phyloP scores from a whole-genome alignment of 106 monocot genomes.

The Acanthochlamys bracteata region DNA sequence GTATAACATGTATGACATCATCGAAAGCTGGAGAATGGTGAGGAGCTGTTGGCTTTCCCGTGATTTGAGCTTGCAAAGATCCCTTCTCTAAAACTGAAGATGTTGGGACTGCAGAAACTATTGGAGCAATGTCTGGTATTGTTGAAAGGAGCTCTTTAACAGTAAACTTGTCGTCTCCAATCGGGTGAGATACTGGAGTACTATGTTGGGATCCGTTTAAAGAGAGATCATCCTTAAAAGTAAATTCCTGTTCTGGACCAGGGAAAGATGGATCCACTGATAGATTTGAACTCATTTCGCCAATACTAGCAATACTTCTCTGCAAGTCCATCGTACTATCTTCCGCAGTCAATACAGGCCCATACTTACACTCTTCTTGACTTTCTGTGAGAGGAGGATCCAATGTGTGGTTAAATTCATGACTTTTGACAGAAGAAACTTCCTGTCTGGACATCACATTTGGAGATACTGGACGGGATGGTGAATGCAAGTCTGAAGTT shows the following conservation, averaged over 20 bases:
- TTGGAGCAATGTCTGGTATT: constrained; percentile 25
- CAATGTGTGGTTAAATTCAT: constrained; percentile 3
- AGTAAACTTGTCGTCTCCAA: constrained; percentile 44
- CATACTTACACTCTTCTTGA: constrained; percentile 19
- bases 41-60: constrained; percentile 22
- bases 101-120: constrained; percentile 22
- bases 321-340: constrained; percentile 31
- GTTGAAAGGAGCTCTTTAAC: constrained; percentile 54
- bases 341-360: constrained; percentile 7
- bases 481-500: constrained; percentile 15
- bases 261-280: constrained; percentile 41
- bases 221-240: constrained; percentile 51
- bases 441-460: neutral
- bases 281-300: constrained; percentile 31
- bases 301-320: constrained; percentile 33
- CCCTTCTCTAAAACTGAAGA: constrained; percentile 18
- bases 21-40: constrained; percentile 59
- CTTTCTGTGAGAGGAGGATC: constrained; percentile 1
- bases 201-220: constrained; percentile 8
- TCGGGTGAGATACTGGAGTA: constrained; percentile 5
- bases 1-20: constrained; percentile 84
- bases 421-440: constrained; percentile 15
- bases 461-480: constrained; percentile 17
- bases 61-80: constrained; percentile 16
- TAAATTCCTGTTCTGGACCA: constrained; percentile 49